Conservation (phyloP, 2,329 filamentous ascomycete genomes). For the Plectosphaerella cucumerina region DNA sequence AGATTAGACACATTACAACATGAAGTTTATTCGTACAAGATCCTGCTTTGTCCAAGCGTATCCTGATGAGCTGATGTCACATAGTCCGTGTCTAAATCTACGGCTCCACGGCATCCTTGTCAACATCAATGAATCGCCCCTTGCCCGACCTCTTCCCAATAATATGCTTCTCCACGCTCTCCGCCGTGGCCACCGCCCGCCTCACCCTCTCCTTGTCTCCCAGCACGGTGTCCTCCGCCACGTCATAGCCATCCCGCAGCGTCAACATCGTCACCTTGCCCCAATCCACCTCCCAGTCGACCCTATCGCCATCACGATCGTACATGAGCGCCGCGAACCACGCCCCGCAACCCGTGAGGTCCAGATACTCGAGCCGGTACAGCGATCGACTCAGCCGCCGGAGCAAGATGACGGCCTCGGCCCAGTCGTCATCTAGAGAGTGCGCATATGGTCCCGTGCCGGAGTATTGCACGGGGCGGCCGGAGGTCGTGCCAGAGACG, state of each 20-base stretch:
- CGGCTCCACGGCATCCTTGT: constrained; percentile 27
- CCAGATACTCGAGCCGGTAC: constrained; percentile 57
- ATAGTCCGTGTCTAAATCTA: not conserved
- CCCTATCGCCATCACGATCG: constrained; percentile 36
- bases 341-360: constrained; percentile 53
- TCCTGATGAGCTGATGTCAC: too few species aligned
- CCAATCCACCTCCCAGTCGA: constrained; percentile 53
- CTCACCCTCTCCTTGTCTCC: constrained; percentile 26
- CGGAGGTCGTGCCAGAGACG: constrained; percentile 32
- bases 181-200: constrained; percentile 32
- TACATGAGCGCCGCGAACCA: constrained; percentile 49
- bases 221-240: constrained; percentile 25
- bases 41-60: too few species aligned
- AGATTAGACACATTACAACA: too few species aligned
- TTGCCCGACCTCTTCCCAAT: constrained; percentile 39
- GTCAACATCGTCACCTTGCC: constrained; percentile 44
- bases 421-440: constrained; percentile 54
- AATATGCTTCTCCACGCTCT: constrained; percentile 43
- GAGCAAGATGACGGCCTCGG: constrained; percentile 52
- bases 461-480: constrained; percentile 42
- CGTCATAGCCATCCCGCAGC: constrained; percentile 39
- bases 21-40: too few species aligned
- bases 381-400: constrained; percentile 48
- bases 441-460: constrained; percentile 56
- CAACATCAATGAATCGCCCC: constrained; percentile 45